These are phyloP conservation scores for Starmerella apis DNA, from an alignment of 805 yeast genomes.

Conservation along the genomic window DNA sequence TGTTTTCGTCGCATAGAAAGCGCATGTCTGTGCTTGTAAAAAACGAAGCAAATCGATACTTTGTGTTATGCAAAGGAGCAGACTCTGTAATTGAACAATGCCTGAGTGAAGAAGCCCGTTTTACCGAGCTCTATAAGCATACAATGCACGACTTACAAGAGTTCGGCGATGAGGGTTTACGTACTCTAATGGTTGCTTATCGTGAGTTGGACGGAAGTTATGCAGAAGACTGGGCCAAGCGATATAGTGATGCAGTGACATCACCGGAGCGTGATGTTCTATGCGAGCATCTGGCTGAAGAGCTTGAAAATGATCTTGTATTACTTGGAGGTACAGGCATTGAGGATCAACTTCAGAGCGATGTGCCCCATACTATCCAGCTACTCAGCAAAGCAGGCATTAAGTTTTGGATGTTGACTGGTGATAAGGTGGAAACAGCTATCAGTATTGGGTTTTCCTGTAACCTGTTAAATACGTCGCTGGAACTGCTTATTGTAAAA, in stretches of 20 bases:
- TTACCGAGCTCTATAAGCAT: conserved; percentile 33
- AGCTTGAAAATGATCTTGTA: conserved; percentile 47
- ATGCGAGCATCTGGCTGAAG: conserved; percentile 46
- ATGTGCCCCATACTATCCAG: conserved; percentile 66
- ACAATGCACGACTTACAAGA: conserved; percentile 58
- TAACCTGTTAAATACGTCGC: conserved; percentile 53
- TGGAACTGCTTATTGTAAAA: conserved; percentile 44
- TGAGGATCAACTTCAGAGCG: conserved; percentile 67
- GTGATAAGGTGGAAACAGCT: conserved; percentile 76
- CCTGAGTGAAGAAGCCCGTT: conserved; percentile 32
- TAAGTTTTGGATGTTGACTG: conserved; percentile 74
- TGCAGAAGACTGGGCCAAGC: conserved; percentile 46
- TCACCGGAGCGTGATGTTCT: conserved; percentile 49
- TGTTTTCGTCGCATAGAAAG: conserved; percentile 62
- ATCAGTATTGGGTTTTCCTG: conserved; percentile 75
- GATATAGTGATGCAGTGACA: conserved; percentile 42
- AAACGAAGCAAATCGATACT: conserved; percentile 35
- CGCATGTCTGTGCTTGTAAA: conserved; percentile 67
- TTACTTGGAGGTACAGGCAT: conserved; percentile 73
- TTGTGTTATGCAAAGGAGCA: conserved; percentile 61
- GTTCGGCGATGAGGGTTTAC: conserved; percentile 65
- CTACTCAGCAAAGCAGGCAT: conserved; percentile 60
- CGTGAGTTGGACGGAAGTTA: conserved; percentile 39
- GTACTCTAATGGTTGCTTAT: conserved; percentile 64
- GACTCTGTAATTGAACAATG: conserved; percentile 56